Base-by-base conservation (phyloP, 768 basidiomycete genomes). In the Boletus fagicola region DNA sequence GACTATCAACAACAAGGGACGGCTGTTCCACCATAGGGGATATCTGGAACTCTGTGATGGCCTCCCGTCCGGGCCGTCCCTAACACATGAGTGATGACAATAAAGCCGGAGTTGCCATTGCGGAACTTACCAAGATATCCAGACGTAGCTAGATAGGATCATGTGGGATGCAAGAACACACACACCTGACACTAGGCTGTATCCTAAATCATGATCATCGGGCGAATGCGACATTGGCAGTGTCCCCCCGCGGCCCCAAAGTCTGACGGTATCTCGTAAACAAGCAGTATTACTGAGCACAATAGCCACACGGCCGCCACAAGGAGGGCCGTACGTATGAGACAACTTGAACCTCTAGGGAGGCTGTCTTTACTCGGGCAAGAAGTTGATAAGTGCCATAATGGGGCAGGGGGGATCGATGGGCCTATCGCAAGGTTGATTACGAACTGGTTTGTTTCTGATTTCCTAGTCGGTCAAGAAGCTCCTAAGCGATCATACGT, bases 261-360 rank as follows among this genome's bases (percentile, higher is more conserved):
- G 3, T 33, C 28, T 24, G 28, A 39, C 1, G 16, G 4, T 11
- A 9, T 10, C 28, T 31, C 51, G 49, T 33, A 16, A 22, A 31
- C 7, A 40, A 13, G 5, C n/a, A 22, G 12, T 12, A 28, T 16
- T 22, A 9, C 24, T 36, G 28, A 6, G 20, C n/a, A 56, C 26
- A 35, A 35, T 53, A 47, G 24, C 45, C 30, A 49, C 33, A 28
- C 56, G 28, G 28, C 44, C 50, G 57, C 62, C 57, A 64, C 62
- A 49, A 64, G 26, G 62, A 49, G 38, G 31, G 9, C 7, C 16
- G 30, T 53, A 59, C 44, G 56, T 53, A 44, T 42, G 26, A 45
- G 31, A 46, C 46, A 43, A 49, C 10, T 18, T 42, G n/a, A n/a
- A n/a, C 28, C 30, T 24, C 35, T 33, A 48, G 33, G 22, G 11